These are phyloP conservation scores for Skeletonema grethae DNA, from an alignment of 108 stramenopile species.

Conservation along the genomic window DNA sequence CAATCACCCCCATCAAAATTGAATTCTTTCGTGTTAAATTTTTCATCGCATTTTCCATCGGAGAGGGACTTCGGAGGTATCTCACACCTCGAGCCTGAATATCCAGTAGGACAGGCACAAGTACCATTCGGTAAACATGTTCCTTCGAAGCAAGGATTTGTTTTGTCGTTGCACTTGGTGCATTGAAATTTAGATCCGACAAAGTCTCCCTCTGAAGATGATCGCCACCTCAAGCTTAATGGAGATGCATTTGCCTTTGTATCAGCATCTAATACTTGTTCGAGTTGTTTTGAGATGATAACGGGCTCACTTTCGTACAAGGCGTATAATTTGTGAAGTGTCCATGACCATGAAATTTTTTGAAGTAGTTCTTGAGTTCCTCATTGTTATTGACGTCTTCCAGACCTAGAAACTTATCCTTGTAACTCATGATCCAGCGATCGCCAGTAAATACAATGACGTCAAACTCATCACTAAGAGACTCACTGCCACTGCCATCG, in stretches of 20 bases:
- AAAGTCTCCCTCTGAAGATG: not conserved
- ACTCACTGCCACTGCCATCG: too few species aligned
- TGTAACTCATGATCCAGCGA: too few species aligned
- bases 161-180: not conserved
- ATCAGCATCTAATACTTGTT: not conserved
- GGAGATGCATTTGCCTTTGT: not conserved
- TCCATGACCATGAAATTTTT: not conserved
- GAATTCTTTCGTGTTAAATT: not conserved
- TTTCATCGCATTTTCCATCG: not conserved
- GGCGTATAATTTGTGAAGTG: not conserved
- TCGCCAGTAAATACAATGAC: too few species aligned
- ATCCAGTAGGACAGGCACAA: not conserved
- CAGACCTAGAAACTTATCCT: not conserved
- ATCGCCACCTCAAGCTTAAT: not conserved
- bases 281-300: not conserved
- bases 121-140: not conserved
- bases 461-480: not conserved
- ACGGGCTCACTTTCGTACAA: not conserved
- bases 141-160: not conserved
- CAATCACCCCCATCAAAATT: conserved; percentile 14
- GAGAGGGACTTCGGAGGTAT: not conserved
- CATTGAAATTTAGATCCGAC: not conserved
- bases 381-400: too few species aligned
- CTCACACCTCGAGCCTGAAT: not conserved
- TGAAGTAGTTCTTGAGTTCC: not conserved